Percentiles rank a stretch among this genome's conserved stretches.
phyloP scores from a whole-genome alignment of 2,329 filamentous ascomycete species.

The Phaeosphaeriaceae sp. region DNA sequence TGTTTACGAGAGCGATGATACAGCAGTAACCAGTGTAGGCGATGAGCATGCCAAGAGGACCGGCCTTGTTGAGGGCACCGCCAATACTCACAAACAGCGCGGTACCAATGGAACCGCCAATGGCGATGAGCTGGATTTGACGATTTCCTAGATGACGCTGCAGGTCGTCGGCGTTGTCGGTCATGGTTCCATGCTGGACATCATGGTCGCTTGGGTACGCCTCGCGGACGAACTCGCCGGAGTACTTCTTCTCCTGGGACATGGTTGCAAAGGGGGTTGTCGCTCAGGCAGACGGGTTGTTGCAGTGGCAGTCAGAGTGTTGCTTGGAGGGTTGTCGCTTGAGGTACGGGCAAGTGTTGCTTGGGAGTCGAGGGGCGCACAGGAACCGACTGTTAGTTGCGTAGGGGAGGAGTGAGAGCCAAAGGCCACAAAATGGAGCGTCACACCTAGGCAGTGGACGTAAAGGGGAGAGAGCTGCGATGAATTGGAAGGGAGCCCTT shows the following conservation, averaged over 20 bases:
- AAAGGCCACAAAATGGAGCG: conserved; percentile 27
- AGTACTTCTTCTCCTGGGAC: conserved; percentile 42
- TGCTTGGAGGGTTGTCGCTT: conserved; percentile 22
- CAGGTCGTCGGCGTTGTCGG: conserved; percentile 47
- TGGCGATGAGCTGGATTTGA: conserved; percentile 52
- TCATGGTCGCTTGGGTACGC: conserved; percentile 30
- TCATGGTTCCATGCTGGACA: conserved; percentile 36
- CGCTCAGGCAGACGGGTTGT: conserved; percentile 27
- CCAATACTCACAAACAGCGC: conserved; percentile 70
- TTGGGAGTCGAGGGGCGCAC: conserved; percentile 19
- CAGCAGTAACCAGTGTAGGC: conserved; percentile 65
- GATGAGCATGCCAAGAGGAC: conserved; percentile 64
- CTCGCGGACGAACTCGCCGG: conserved; percentile 38
- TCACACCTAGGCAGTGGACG: conserved; percentile 33
- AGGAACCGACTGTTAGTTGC: conserved; percentile 19
- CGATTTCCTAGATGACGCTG: conserved; percentile 51
- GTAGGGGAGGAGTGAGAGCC: conserved; percentile 23
- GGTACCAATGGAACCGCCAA: conserved; percentile 52
- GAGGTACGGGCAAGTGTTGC: conserved; percentile 15
- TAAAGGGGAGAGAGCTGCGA: conserved; percentile 17
- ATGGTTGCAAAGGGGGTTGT: conserved; percentile 36
- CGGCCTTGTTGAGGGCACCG: conserved; percentile 59
- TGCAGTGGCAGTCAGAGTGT: conserved; percentile 19
- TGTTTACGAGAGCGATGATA: conserved; percentile 69
- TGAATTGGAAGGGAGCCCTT: conserved; percentile 25